These are phyloP conservation scores for Xylariaceae sp. DNA, from an alignment of 2,329 filamentous ascomycete genomes.

Conservation along the genomic window DNA sequence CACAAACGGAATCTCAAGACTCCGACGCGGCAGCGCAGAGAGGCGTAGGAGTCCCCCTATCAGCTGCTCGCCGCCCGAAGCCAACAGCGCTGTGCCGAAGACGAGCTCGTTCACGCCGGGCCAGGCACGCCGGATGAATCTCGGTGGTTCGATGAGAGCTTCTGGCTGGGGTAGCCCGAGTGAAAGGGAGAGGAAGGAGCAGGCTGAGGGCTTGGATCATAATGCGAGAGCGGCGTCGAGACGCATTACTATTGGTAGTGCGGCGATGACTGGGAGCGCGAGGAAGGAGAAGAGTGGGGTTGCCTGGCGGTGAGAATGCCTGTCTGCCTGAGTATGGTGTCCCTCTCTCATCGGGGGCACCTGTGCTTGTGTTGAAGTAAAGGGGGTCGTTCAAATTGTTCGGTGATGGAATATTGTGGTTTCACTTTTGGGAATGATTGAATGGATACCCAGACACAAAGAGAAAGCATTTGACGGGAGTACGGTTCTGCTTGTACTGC, in stretches of 20 bases:
- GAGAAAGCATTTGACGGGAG: slow-evolving; percentile 12
- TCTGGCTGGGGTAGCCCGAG: slow-evolving; percentile 19
- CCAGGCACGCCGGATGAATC: slow-evolving; percentile 56
- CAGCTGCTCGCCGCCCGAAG: slow-evolving; percentile 46
- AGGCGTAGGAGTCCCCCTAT: slow-evolving; percentile 51
- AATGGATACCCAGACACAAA: not conserved
- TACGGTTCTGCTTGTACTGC: no score
- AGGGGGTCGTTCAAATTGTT: no score
- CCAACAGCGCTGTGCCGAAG: slow-evolving; percentile 24
- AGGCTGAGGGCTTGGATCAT: slow-evolving; percentile 18
- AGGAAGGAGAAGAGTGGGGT: slow-evolving; percentile 18
- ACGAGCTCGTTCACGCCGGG: slow-evolving; percentile 43
- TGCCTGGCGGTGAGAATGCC: slow-evolving; percentile 21
- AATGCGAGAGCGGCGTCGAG: slow-evolving; percentile 34
- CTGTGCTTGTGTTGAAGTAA: no score
- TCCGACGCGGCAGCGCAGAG: slow-evolving; percentile 48
- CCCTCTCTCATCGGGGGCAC: no score
- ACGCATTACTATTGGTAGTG: slow-evolving; percentile 42
- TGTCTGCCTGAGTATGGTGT: not conserved
- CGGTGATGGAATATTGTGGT: no score
- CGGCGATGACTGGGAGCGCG: slow-evolving; percentile 23
- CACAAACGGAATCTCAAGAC: slow-evolving; percentile 53
- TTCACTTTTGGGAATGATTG: not conserved
- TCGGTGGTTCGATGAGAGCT: slow-evolving; percentile 33
- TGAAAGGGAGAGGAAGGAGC: slow-evolving; percentile 19